Evolutionary conservation across 305 asterid genomes (phyloP).

Genomic region (Fraxinus floribunda): DNA sequence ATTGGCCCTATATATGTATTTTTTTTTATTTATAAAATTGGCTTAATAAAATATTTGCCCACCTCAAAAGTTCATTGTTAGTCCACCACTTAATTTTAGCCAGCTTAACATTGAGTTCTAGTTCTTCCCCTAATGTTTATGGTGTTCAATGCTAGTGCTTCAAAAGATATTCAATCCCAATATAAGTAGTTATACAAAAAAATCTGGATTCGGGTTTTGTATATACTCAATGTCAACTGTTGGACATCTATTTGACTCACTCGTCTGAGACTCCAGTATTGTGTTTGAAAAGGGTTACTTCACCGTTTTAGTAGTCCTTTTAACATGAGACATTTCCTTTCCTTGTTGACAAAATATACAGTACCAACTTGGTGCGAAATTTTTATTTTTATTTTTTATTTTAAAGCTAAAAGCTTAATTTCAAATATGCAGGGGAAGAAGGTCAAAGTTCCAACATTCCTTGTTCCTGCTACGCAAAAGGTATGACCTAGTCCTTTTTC

Average conservation of each 20-base stretch:
- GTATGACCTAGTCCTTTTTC: constrained; percentile 34
- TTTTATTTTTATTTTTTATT: not conserved
- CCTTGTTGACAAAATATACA: not conserved
- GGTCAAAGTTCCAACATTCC: constrained; percentile 92
- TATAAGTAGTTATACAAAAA: not conserved
- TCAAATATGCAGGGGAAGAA: constrained; percentile 61
- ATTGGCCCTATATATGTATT: not conserved
- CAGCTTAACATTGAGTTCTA: not conserved
- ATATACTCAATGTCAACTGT: not conserved
- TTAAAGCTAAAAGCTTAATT: constrained; percentile 17
- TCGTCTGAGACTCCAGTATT: not conserved
- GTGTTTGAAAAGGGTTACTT: not conserved
- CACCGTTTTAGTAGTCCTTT: not conserved
- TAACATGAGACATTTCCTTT: not conserved
- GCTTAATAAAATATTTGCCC: not conserved
- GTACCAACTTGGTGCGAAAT: not conserved
- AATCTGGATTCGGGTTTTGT: not conserved
- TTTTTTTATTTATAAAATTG: too few relatives aligned
- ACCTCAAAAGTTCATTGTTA: not conserved
- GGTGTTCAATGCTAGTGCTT: not conserved
- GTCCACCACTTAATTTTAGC: not conserved
- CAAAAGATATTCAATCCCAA: not conserved
- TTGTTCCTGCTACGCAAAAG: constrained; percentile 94
- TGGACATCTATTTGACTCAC: not conserved
- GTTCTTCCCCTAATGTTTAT: not conserved